Evolutionary conservation across 495 filamentous ascomycete species (phyloP).

Genomic region (Neurospora sublineolata): DNA sequence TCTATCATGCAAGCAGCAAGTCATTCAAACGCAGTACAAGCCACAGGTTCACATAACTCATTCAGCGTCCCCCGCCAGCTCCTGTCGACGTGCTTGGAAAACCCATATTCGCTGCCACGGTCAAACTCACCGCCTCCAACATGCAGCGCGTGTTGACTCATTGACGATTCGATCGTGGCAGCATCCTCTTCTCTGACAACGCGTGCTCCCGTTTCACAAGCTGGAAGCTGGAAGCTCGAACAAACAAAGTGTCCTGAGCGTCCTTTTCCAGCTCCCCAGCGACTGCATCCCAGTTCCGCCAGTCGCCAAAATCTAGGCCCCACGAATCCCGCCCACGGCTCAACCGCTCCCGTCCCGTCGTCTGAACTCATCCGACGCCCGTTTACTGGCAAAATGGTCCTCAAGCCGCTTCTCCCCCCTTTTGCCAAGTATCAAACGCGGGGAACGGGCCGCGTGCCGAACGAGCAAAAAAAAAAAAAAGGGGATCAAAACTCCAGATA

Average conservation of each 20-base stretch:
- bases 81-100: background rate
- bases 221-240: background rate
- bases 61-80: background rate
- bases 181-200: background rate
- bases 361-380: background rate
- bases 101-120: background rate
- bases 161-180: background rate
- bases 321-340: background rate
- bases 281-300: background rate
- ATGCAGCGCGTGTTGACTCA: background rate
- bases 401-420: background rate
- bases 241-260: background rate
- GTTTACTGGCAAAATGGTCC: background rate
- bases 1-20: background rate
- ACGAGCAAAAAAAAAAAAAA: background rate
- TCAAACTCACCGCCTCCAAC: background rate
- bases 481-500: background rate
- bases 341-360: background rate
- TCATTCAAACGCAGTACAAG: background rate
- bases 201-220: background rate
- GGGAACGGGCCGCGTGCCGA: constrained; percentile 6
- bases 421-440: background rate
- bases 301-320: background rate
- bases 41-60: background rate
- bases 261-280: background rate